These are phyloP conservation scores for Fusarium sp. DNA, from an alignment of 2,329 filamentous ascomycete species.

Conservation along the genomic window DNA sequence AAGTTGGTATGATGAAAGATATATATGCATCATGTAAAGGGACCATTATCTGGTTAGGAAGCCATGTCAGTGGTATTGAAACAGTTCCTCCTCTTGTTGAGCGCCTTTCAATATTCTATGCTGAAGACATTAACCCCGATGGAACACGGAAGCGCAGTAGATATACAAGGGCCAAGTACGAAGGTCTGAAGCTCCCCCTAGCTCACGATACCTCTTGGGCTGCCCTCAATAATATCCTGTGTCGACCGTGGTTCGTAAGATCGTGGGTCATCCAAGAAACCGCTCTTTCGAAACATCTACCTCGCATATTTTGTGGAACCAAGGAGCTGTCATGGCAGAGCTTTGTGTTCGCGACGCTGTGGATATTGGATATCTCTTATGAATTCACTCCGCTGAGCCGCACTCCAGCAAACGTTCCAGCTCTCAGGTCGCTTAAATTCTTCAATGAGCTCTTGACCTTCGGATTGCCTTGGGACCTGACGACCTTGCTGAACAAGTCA, in stretches of 20 bases:
- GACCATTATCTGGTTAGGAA: background rate
- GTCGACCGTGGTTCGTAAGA: background rate
- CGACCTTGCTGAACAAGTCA: background rate
- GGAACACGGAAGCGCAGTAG: background rate
- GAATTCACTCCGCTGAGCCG: fast-evolving
- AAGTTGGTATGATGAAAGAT: background rate
- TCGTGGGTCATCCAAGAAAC: background rate
- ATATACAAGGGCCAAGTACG: background rate
- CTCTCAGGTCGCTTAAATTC: fast-evolving
- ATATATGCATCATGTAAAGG: background rate
- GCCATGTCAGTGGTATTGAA: background rate
- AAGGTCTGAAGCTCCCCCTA: background rate
- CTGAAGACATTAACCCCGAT: background rate
- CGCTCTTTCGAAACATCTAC: fast-evolving
- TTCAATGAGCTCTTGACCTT: background rate
- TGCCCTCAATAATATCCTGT: background rate
- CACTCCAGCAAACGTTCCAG: background rate
- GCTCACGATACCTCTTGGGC: too few relatives aligned
- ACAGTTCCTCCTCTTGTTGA: background rate
- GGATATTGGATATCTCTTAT: background rate
- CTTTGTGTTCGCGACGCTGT: fast-evolving
- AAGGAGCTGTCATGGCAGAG: background rate
- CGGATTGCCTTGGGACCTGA: background rate
- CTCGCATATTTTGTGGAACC: background rate
- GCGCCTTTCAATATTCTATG: background rate